A percentile compares a stretch with the other conserved stretches of the same genome.
phyloP scores from a whole-genome alignment of 495 filamentous ascomycete genomes.

The Neurospora tetrasperma region DNA sequence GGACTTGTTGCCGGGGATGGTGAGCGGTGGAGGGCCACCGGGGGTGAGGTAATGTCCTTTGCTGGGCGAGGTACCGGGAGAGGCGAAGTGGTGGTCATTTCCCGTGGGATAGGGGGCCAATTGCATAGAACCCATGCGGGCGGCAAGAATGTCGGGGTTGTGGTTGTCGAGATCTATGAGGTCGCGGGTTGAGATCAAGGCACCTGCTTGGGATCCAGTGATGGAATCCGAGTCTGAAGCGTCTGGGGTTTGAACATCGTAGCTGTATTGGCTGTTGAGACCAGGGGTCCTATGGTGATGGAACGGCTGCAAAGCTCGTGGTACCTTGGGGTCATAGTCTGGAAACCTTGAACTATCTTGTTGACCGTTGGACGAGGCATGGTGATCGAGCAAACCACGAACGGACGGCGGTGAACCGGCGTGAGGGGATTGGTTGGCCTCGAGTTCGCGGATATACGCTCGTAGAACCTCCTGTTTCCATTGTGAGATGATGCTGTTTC shows the following conservation, averaged over 20 bases:
- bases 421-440: constrained; percentile 24
- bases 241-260: constrained; percentile 26
- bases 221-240: constrained; percentile 17
- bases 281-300: constrained; percentile 9
- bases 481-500: neutral
- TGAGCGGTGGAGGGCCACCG: constrained; percentile 11
- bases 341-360: constrained; percentile 10
- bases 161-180: constrained; percentile 31
- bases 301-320: constrained; percentile 8
- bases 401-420: constrained; percentile 31
- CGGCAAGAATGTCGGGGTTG: constrained; percentile 18
- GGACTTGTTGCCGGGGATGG: constrained; percentile 11
- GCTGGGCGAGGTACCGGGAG: constrained; percentile 24
- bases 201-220: constrained; percentile 13
- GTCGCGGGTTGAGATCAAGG: constrained; percentile 36
- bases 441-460: constrained; percentile 45
- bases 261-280: constrained; percentile 18
- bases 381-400: constrained; percentile 25
- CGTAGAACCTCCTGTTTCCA: constrained; percentile 38
- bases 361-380: constrained; percentile 6
- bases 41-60: constrained; percentile 12
- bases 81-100: constrained; percentile 16
- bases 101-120: constrained; percentile 13
- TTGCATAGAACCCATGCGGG: constrained; percentile 24
- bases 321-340: constrained; percentile 5